Evolutionary conservation across 2,329 filamentous ascomycete genomes (phyloP), one percentile per base, ranked within the genome.

Genomic region (Fusarium sp.): DNA sequence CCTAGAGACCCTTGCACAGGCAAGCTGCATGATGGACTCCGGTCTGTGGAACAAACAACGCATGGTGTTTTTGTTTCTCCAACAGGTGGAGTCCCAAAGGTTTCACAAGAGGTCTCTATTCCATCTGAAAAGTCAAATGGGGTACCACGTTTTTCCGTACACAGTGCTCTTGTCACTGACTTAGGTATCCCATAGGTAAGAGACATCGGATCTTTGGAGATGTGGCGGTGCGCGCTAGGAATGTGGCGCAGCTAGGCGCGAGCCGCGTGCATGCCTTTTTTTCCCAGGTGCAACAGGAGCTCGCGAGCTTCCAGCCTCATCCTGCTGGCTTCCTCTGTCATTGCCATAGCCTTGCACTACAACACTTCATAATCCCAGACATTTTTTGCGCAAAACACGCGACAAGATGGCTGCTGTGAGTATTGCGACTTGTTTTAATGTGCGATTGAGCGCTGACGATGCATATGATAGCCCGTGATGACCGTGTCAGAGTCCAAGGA

Each of bases 401-500:
- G 67, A 76, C 80, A 87, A 84, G 72, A 88, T 88, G 85, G 87
- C 87, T 83, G 86, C 88, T 80, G 88, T 89, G 83, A 82, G 87
- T 85, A 61, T 54, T n/a, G 48, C 25, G n/a, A 59, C 41, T 58
- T 70, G 66, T 66, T 74, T 41, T 5, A 10, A 10, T 5, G 25
- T 52, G 62, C 56, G 39, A 66, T 30, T n/a, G 41, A 34, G 58
- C 64, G 62, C 76, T 80, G 66, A 80, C 69, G 45, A 77, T 70
- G 72, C 62, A 64, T 63, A 66, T 66, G 71, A 57, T 76, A 91
- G 89, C 88, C 88, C 76, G 87, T 91, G 72, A 85, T 91, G 81
- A 98, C 97, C 80, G 92, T 98, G 83, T 94, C 95, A 82, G 96
- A 98, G 89, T 94, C 91, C 84, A 98, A 97, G 86, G 96, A 98